These are phyloP conservation scores for Phytophthora aleatoria DNA, from an alignment of 352 stramenopile species.

Conservation along the genomic window DNA sequence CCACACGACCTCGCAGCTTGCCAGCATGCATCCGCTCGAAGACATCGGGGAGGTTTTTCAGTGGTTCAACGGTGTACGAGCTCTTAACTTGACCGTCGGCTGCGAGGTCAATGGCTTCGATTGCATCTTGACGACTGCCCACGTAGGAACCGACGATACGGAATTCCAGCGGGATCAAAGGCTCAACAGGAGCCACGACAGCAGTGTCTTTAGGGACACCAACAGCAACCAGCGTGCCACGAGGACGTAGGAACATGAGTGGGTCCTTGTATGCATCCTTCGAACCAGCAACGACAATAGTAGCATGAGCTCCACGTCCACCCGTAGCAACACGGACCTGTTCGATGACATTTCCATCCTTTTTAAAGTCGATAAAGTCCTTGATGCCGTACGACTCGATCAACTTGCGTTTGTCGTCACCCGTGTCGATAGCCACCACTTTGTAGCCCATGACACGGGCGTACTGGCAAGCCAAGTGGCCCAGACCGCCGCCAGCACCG, in stretches of 20 bases:
- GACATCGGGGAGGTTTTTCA: constrained; percentile 46
- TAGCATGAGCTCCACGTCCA: constrained; percentile 62
- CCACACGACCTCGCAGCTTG: constrained; percentile 43
- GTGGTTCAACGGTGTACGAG: constrained; percentile 41
- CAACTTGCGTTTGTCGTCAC: constrained; percentile 65
- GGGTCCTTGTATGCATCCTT: constrained; percentile 60
- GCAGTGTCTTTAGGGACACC: constrained; percentile 67
- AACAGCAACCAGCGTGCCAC: constrained; percentile 72
- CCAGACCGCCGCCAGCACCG: constrained; percentile 74
- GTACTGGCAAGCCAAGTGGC: constrained; percentile 83
- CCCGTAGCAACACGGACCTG: constrained; percentile 48
- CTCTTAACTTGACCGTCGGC: constrained; percentile 50
- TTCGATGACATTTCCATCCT: constrained; percentile 47
- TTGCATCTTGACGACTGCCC: constrained; percentile 55
- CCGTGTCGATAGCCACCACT: constrained; percentile 74
- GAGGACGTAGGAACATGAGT: constrained; percentile 61
- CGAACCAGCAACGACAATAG: constrained; percentile 75
- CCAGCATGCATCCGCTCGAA: constrained; percentile 49
- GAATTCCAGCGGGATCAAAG: constrained; percentile 42
- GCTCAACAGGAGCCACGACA: constrained; percentile 41
- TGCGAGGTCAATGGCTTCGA: constrained; percentile 59
- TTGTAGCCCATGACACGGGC: constrained; percentile 70
- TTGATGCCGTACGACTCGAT: constrained; percentile 70
- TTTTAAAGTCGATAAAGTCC: constrained; percentile 72
- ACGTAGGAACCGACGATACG: constrained; percentile 64